These are phyloP conservation scores for Saprolegnia parasitica DNA, from an alignment of 352 stramenopile genomes.

Conservation along the genomic window DNA sequence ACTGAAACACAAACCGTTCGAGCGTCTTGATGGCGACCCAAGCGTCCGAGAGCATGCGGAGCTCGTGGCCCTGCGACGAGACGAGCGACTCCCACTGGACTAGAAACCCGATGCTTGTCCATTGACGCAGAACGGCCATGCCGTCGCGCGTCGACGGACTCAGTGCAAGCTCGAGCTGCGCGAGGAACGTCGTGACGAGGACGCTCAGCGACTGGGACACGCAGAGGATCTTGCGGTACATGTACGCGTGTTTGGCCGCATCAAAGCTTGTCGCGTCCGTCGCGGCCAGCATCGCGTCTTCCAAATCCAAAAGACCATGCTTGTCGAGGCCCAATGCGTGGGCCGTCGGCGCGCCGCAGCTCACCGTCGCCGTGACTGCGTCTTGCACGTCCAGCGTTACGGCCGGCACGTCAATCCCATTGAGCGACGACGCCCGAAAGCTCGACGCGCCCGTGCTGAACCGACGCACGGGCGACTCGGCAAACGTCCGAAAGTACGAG, in stretches of 20 bases:
- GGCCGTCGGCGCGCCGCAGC: constrained; percentile 70
- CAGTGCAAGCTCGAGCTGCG: constrained; percentile 13
- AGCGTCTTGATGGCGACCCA: constrained; percentile 32
- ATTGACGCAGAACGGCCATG: background rate
- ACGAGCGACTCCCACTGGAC: constrained; percentile 69
- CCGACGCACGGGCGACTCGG: background rate
- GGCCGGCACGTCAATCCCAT: background rate
- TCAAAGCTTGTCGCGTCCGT: constrained; percentile 34
- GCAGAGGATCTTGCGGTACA: constrained; percentile 27
- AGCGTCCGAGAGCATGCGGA: constrained; percentile 58
- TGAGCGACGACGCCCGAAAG: background rate
- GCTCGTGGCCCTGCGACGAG: constrained; percentile 59
- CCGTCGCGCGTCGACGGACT: background rate
- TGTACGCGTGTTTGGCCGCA: constrained; percentile 16
- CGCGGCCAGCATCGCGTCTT: constrained; percentile 60
- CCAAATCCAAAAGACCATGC: constrained; percentile 74
- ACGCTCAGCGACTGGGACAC: constrained; percentile 24
- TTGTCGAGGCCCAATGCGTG: constrained; percentile 75
- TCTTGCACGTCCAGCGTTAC: background rate
- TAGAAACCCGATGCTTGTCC: constrained; percentile 31
- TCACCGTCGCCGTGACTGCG: constrained; percentile 47
- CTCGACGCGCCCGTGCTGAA: background rate
- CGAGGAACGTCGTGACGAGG: constrained; percentile 25
- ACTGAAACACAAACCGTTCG: constrained; percentile 21
- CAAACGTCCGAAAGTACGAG: constrained; percentile 68